phyloP scores from a whole-genome alignment of 805 yeast species.

The Candida piceae region DNA sequence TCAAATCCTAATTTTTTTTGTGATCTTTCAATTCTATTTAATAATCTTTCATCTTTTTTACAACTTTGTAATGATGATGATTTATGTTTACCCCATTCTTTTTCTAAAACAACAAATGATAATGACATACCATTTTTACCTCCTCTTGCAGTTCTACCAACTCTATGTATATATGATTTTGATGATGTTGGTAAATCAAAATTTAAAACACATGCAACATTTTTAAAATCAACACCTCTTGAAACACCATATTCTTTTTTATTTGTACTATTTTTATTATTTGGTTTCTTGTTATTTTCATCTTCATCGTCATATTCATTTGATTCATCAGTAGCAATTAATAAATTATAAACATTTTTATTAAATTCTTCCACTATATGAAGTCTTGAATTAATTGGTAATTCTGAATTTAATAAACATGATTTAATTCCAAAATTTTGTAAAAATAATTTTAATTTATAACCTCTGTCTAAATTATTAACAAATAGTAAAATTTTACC shows the following conservation, averaged over 20 bases:
- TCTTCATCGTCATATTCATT: conserved; percentile 46
- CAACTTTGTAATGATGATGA: conserved; percentile 67
- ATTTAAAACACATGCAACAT: conserved; percentile 94
- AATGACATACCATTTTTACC: conserved; percentile 93
- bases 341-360: conserved; percentile 75
- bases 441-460: conserved; percentile 80
- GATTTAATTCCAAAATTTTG: conserved; percentile 93
- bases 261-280: too few relatives aligned
- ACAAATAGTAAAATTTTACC: conserved; percentile 92
- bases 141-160: conserved; percentile 97
- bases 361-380: conserved; percentile 96
- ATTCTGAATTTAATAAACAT: conserved; percentile 85
- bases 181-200: conserved; percentile 91
- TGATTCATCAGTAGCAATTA: conserved; percentile 94
- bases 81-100: conserved; percentile 85
- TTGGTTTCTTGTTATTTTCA: too few relatives aligned
- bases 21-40: conserved; percentile 68
- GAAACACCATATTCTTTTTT: conserved; percentile 93
- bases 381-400: conserved; percentile 87
- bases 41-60: conserved; percentile 80
- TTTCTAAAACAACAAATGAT: conserved; percentile 81
- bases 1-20: conserved; percentile 72
- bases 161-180: conserved; percentile 84
- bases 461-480: conserved; percentile 92
- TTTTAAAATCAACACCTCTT: conserved; percentile 93